Conservation (phyloP, 495 filamentous ascomycete species). For the Schizothecium vesticola region DNA sequence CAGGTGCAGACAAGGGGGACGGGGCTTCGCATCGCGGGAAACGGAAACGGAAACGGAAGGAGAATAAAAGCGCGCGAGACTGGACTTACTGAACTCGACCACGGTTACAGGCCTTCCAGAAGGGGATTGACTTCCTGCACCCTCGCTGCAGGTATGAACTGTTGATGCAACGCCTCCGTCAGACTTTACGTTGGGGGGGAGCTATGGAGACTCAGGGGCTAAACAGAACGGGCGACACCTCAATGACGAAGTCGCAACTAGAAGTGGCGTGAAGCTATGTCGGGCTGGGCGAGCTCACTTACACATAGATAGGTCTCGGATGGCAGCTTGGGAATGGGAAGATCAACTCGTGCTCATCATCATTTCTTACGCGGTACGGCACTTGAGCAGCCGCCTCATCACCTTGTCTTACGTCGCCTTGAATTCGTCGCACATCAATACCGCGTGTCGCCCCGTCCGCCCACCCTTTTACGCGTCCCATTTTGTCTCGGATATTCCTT, state of each 20-base stretch:
- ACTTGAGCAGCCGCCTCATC: background rate
- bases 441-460: no score
- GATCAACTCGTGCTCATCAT: background rate
- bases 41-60: no score
- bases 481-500: background rate
- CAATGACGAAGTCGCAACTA: background rate
- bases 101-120: no score
- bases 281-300: background rate
- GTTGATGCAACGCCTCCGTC: background rate
- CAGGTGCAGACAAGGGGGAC: no score
- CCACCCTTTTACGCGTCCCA: no score
- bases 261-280: background rate
- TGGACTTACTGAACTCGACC: no score
- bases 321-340: background rate
- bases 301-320: background rate
- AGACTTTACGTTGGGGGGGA: background rate
- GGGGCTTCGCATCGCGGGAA: no score
- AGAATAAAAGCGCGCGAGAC: no score
- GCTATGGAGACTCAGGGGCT: no score
- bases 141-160: background rate
- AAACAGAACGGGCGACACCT: background rate
- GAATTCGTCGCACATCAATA: background rate
- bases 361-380: background rate
- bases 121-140: no score
- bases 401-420: background rate